phyloP scores from a whole-genome alignment of 108 stramenopile species.

The Asterionellopsis glacialis region DNA sequence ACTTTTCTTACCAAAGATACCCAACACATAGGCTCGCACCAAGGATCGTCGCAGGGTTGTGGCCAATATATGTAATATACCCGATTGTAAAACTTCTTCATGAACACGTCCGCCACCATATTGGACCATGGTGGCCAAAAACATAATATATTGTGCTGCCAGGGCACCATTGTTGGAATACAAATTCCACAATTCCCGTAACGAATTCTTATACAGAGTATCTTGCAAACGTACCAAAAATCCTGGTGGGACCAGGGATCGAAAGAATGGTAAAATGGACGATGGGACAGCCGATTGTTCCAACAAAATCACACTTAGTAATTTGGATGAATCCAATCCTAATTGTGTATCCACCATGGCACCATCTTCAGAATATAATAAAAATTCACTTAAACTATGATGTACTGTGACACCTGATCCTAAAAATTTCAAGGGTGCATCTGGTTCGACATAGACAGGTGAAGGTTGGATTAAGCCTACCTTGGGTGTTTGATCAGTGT shows the following conservation, averaged over 20 bases:
- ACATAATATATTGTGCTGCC: slow-evolving; percentile 42
- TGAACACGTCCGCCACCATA: slow-evolving; percentile 62
- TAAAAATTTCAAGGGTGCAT: slow-evolving; percentile 32
- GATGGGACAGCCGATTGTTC: slow-evolving; percentile 25
- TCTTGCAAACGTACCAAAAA: slow-evolving; percentile 40
- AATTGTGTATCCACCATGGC: slow-evolving; percentile 25
- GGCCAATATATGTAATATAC: slow-evolving; percentile 57
- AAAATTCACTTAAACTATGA: slow-evolving; percentile 35
- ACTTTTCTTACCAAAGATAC: slow-evolving; percentile 16
- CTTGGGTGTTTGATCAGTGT: slow-evolving; percentile 61
- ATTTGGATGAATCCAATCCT: slow-evolving; percentile 15
- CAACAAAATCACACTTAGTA: slow-evolving; percentile 32
- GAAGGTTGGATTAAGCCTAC: slow-evolving; percentile 79
- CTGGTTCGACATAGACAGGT: slow-evolving; percentile 6
- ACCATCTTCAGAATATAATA: slow-evolving; percentile 25
- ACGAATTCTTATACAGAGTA: slow-evolving; percentile 33
- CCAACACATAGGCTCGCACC: slow-evolving; percentile 46
- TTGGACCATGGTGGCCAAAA: slow-evolving; percentile 46
- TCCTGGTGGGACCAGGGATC: slow-evolving; percentile 62
- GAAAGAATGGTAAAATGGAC: slow-evolving; percentile 66
- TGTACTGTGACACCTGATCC: slow-evolving; percentile 36
- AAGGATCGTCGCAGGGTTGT: slow-evolving; percentile 55
- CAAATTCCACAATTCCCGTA: slow-evolving; percentile 60
- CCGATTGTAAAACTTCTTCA: slow-evolving; percentile 77
- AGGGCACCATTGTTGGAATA: slow-evolving; percentile 46